phyloP scores from a whole-genome alignment of 306 rosid genomes.

The Gynostemma pentaphyllum region DNA sequence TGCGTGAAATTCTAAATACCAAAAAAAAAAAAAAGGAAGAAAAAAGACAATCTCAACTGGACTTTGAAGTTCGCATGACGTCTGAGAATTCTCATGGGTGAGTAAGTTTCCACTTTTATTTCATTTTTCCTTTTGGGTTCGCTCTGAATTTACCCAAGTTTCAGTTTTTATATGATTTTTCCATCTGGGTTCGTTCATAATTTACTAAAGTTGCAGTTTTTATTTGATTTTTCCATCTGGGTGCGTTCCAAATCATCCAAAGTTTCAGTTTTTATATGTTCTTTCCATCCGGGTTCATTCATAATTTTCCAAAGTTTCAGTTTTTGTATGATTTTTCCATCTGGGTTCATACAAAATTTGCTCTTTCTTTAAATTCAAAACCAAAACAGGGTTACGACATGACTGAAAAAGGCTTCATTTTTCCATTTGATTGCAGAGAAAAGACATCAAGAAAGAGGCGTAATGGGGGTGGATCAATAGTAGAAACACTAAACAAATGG shows the following conservation, averaged over 20 bases:
- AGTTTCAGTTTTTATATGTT: too few species aligned
- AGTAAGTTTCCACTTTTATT: background rate
- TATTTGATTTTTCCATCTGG: too few species aligned
- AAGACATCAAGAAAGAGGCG: constrained; percentile 16
- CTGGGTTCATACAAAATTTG: background rate
- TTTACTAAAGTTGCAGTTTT: too few species aligned
- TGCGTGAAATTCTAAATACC: too few species aligned
- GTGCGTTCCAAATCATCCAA: too few species aligned
- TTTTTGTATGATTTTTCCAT: background rate
- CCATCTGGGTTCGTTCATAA: background rate
- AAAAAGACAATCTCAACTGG: too few species aligned
- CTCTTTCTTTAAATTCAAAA: too few species aligned
- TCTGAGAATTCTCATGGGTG: constrained; percentile 4
- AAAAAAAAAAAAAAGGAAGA: too few species aligned
- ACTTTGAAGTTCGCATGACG: constrained; percentile 5
- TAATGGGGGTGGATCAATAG: constrained; percentile 33
- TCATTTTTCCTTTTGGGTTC: background rate
- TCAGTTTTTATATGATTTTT: background rate
- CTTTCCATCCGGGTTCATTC: too few species aligned
- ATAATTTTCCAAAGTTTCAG: background rate
- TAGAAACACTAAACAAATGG: constrained; percentile 53
- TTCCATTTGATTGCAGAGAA: background rate
- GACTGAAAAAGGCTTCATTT: background rate
- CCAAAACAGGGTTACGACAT: background rate
- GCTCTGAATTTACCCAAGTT: background rate